Base-by-base conservation (phyloP, 2,329 filamentous ascomycete species). In the Blumeria graminis region DNA sequence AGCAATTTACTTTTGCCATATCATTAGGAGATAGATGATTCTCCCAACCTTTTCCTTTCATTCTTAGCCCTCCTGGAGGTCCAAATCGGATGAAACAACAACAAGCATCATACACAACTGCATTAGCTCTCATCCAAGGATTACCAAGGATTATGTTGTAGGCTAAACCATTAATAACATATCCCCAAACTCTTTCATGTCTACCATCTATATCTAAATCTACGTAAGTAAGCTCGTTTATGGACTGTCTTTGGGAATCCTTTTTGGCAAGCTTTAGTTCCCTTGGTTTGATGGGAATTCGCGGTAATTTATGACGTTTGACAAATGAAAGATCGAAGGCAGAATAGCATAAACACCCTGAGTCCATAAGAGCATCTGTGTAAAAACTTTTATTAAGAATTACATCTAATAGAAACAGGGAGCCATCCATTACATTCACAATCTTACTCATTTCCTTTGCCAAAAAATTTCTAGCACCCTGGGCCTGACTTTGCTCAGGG, bases 381-480 rank as follows among this genome's bases (percentile, higher is more conserved):
- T 51, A 51, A 51, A 51, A 51, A 33, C 46, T n/a, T 28, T 51
- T 51, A 51, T 51, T 51, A 32, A 46, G 14, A n/a, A 52, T 35
- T 5, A 35, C 48, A n/a, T 52, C 48, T 52, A 35, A 35, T 8
- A 52, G 9, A 46, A 9, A 46, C 22, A 3, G 16, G 7, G 11
- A n/a, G 3, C 41, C n/a, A 46, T 46, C 41, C 16, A n/a, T 16
- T 18, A 9, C 22, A 46, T 46, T 46, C 9, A 46, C 41, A 46
- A 46, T 46, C n/a, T 28, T 28, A 28, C 1, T 18, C 16, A n/a
- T 46, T 46, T 18, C n/a, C n/a, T 46, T 46, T 46, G 11, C 3
- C n/a, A 32, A 14, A 14, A 34, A 28, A 1, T 11, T 34, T 34
- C 10, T 28, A 8, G 11, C 2, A 18, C 28, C n/a, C 10, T 51